Conservation (phyloP, 495 filamentous ascomycete genomes). For the Penicilliopsis zonata region DNA sequence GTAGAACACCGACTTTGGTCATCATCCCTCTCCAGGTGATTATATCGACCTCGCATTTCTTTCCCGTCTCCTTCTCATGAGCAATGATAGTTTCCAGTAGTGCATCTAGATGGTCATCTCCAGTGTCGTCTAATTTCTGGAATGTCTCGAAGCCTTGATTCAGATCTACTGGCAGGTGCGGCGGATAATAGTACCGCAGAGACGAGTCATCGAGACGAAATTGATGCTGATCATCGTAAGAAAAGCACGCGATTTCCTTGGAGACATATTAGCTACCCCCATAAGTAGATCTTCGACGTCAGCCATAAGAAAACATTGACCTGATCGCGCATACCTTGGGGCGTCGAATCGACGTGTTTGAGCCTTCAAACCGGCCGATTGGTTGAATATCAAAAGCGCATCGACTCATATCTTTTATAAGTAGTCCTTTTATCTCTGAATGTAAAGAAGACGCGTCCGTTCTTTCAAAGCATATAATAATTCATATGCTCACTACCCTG, state of each 20-base stretch:
- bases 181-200: conserved; percentile 78
- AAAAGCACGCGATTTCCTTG: conserved; percentile 83
- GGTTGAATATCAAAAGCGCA: conserved; percentile 50
- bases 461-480: too few species aligned
- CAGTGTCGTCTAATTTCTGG: conserved; percentile 64
- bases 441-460: too few species aligned
- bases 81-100: conserved; percentile 64
- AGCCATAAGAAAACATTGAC: conserved; percentile 1
- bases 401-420: conserved; percentile 17
- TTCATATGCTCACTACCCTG: too few species aligned
- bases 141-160: conserved; percentile 74
- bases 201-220: conserved; percentile 67
- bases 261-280: background rate
- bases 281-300: too few species aligned
- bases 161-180: conserved; percentile 56
- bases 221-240: conserved; percentile 72
- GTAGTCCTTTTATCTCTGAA: too few species aligned
- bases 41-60: conserved; percentile 61
- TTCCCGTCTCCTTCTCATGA: conserved; percentile 53
- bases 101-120: conserved; percentile 80
- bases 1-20: conserved; percentile 59
- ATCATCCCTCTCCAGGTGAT: conserved; percentile 98
- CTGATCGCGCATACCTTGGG: conserved; percentile 45
- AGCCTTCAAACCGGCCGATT: conserved; percentile 44
- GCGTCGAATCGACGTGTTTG: conserved; percentile 51